Evolutionary conservation across 352 stramenopile genomes (phyloP).

Genomic region (Phytopythium litorale): DNA sequence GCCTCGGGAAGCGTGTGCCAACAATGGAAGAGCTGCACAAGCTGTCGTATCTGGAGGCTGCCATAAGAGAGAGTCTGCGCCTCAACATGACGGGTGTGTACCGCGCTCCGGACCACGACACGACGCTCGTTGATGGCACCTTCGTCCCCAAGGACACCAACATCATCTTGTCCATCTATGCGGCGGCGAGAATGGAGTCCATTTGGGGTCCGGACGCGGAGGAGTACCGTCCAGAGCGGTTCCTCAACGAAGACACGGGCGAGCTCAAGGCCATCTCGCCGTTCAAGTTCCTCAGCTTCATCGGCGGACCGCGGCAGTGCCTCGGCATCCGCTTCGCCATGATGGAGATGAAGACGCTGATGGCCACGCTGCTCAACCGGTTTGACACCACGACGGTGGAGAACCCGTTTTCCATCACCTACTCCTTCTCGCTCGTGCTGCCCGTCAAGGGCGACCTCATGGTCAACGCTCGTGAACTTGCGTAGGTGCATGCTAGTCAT

Average conservation of each 20-base stretch:
- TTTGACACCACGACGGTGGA: conserved; percentile 42
- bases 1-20: conserved; percentile 14
- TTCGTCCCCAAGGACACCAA: conserved; percentile 47
- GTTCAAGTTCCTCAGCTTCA: conserved; percentile 70
- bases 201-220: conserved; percentile 62
- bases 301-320: conserved; percentile 59
- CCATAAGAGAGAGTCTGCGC: conserved; percentile 58
- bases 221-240: conserved; percentile 47
- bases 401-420: conserved; percentile 36
- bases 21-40: conserved; percentile 41
- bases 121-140: conserved; percentile 63
- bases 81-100: conserved; percentile 46
- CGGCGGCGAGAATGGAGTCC: conserved; percentile 32
- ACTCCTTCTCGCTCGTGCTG: conserved; percentile 27
- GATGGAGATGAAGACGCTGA: conserved; percentile 68
- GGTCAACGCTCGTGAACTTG: conserved; percentile 18
- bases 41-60: conserved; percentile 49
- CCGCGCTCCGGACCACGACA: conserved; percentile 33
- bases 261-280: conserved; percentile 30
- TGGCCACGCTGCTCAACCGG: conserved; percentile 37
- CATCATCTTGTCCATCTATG: conserved; percentile 48
- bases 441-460: conserved; percentile 35
- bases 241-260: conserved; percentile 36
- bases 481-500: neutral
- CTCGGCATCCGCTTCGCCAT: conserved; percentile 61